Evolutionary conservation across 129 eudicot species (phyloP), one percentile per base, ranked within the genome.

Genomic region (Chrysanthemum lavandulifolium): DNA sequence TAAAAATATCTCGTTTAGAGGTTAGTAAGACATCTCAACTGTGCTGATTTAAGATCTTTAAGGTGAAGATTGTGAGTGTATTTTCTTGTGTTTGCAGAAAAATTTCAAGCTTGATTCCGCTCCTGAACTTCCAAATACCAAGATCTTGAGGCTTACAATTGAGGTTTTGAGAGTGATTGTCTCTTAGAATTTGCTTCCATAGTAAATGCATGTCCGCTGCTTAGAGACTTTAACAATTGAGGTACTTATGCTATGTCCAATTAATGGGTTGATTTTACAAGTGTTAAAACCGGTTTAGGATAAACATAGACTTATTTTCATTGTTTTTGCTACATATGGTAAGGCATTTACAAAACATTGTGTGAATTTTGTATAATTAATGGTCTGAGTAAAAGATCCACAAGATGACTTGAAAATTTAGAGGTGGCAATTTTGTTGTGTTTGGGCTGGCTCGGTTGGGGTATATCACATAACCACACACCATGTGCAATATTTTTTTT

Each of bases 121-220:
- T 51, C 86, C 86, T 1, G 62, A 67, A 52, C 60, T 85, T 55
- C 80, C 86, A 0, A 79, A 76, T 13, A 69, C 82, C 50, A 85
- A 72, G 77, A 68, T 72, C 52, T 62, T 82, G 59, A 76, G 65
- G 50, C 57, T 85, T 13, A 61, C 68, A 65, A 47, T 85, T 40
- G 79, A 73, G 89, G 73, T 16, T 65, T 69, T 70, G 63, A 47
- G 63, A 84, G 64, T 59, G 78, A 79, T 47, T 53, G 82, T 31
- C 65, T 85, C 15, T 81, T 81, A 57, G 51, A 61, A 25, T 69
- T 82, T 61, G 70, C 80, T 65, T 66, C 82, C 49, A 29, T 82
- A 4, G 23, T 72, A 11, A 18, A 75, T 73, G 84, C 80, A 5
- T 76, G 84, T 52, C 84, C 89, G 15, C 8, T n/a, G 1, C 6